Evolutionary conservation across 257 asterid species (phyloP).

Genomic region (Galeopsis tetrahit): DNA sequence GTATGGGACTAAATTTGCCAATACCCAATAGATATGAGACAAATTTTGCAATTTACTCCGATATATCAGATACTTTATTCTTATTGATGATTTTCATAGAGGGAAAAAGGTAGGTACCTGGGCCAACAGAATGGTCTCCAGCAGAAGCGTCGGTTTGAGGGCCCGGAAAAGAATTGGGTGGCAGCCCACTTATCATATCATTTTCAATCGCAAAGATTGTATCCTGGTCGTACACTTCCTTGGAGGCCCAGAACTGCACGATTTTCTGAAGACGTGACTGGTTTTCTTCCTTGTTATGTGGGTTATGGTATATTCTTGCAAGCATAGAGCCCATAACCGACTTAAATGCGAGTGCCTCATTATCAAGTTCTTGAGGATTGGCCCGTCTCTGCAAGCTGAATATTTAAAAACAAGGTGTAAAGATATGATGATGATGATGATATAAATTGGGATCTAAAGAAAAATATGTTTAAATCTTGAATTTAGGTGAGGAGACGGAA

Average conservation of each 20-base stretch:
- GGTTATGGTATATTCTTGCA: constrained; percentile 88
- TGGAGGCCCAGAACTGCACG: constrained; percentile 93
- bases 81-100: constrained; percentile 11
- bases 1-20: too few relatives aligned
- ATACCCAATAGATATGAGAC: too few relatives aligned
- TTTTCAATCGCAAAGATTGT: constrained; percentile 73
- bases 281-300: constrained; percentile 89
- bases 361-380: constrained; percentile 83
- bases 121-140: constrained; percentile 56
- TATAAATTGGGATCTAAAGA: constrained; percentile 4
- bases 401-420: constrained; percentile 28
- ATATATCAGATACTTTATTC: constrained; percentile 14
- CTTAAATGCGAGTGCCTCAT: constrained; percentile 91
- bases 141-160: constrained; percentile 51
- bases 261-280: constrained; percentile 92
- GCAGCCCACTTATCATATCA: constrained; percentile 74
- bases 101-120: constrained; percentile 49
- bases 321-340: constrained; percentile 96
- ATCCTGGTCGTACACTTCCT: constrained; percentile 92
- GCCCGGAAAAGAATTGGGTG: constrained; percentile 59
- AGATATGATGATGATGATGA: neutral
- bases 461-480: neutral
- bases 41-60: too few relatives aligned
- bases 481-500: neutral
- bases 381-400: constrained; percentile 91